Conservation (phyloP, 768 basidiomycete species). For the Mycena belliarum region DNA sequence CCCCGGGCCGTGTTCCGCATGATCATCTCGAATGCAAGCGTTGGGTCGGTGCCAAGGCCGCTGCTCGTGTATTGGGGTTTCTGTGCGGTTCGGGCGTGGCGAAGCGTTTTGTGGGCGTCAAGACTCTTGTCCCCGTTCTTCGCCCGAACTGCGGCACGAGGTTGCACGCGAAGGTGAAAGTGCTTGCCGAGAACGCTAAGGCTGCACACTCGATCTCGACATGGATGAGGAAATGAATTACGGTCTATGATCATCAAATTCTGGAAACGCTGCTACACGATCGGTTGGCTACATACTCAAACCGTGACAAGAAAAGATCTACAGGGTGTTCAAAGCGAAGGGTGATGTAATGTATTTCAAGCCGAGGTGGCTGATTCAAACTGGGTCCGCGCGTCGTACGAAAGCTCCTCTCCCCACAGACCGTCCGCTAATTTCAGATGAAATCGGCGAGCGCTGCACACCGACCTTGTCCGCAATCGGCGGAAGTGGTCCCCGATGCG, state of each 20-base stretch:
- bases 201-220: slow-evolving; percentile 25
- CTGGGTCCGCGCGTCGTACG: neutral
- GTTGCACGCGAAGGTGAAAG: slow-evolving; percentile 21
- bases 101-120: slow-evolving; percentile 13
- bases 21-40: too few species aligned
- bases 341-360: too few species aligned
- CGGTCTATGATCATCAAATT: too few species aligned
- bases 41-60: slow-evolving; percentile 30
- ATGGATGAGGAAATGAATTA: slow-evolving; percentile 21
- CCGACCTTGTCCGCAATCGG: neutral
- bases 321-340: too few species aligned
- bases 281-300: too few species aligned
- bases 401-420: slow-evolving; percentile 2
- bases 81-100: slow-evolving; percentile 24
- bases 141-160: slow-evolving; percentile 24
- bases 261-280: too few species aligned
- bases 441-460: neutral
- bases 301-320: too few species aligned
- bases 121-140: slow-evolving; percentile 24
- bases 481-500: slow-evolving; percentile 2
- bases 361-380: too few species aligned
- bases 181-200: slow-evolving; percentile 23
- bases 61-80: slow-evolving; percentile 26
- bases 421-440: neutral
- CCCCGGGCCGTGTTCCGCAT: slow-evolving; percentile 30